These are phyloP conservation scores for Alternaria sp. DNA, from an alignment of 2,329 filamentous ascomycete species.

Conservation along the genomic window DNA sequence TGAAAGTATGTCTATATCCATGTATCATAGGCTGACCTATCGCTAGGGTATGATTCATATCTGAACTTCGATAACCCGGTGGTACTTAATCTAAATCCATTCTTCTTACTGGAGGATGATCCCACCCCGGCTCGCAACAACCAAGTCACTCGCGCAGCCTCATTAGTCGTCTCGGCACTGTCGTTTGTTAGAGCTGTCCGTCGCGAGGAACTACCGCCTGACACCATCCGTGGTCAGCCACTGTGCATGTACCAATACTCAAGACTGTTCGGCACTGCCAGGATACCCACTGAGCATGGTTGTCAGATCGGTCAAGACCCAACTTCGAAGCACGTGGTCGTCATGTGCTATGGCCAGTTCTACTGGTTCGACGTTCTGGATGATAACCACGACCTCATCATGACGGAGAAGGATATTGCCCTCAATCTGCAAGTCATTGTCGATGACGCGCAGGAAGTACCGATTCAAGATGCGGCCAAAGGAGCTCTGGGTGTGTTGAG, in stretches of 20 bases:
- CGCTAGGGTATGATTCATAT: slow-evolving; percentile 94
- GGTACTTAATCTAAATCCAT: slow-evolving; percentile 95
- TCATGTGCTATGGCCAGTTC: slow-evolving; percentile 92
- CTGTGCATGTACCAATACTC: slow-evolving; percentile 99
- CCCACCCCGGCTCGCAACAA: slow-evolving; percentile 96
- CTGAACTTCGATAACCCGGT: slow-evolving; percentile 98
- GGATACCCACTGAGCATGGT: slow-evolving; percentile 91
- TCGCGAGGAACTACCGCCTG: slow-evolving; percentile 89
- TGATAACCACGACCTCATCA: slow-evolving; percentile 91
- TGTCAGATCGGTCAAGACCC: slow-evolving; percentile 96
- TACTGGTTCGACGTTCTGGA: slow-evolving; percentile 99
- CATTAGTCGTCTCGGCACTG: slow-evolving; percentile 85
- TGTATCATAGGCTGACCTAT: slow-evolving; percentile 28
- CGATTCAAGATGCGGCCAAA: slow-evolving; percentile 95
- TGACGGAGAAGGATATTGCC: slow-evolving; percentile 92
- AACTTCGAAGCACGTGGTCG: slow-evolving; percentile 89
- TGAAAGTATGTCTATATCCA: slow-evolving; percentile 4
- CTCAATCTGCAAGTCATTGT: slow-evolving; percentile 92
- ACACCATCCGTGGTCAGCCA: slow-evolving; percentile 81
- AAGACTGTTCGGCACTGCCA: slow-evolving; percentile 89
- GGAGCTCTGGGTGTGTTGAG: slow-evolving; percentile 90
- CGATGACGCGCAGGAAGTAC: slow-evolving; percentile 85
- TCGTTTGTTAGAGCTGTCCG: slow-evolving; percentile 93
- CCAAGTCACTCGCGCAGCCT: slow-evolving; percentile 92
- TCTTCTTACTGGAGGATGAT: slow-evolving; percentile 96